Base-by-base conservation (phyloP, 805 yeast species). In the Sungouiozyma intestinalis region DNA sequence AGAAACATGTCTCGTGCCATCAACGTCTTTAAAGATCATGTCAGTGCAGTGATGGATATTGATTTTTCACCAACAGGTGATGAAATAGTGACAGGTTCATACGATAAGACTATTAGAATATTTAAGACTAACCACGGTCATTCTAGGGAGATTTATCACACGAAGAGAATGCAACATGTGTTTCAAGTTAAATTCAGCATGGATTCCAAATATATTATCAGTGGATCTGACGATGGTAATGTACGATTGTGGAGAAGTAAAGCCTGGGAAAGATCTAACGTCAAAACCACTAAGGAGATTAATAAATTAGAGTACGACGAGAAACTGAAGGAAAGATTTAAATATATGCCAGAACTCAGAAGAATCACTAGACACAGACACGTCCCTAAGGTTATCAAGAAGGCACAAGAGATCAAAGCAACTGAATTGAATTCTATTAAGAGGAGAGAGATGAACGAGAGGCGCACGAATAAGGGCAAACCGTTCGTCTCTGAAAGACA, bases 21-120 rank as follows among this genome's bases (percentile, higher is more conserved):
- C 40, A 88, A 87, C 50, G 86, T 94, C 11, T 85, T 74, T 65
- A 87, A 90, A 65, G 97, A 87, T 63, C 99, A 92, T 63, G 96
- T 90, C 33, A 81, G 94, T 38, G 96, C 97, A 0, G 94, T 92
- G 9, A 74, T 90, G 78, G 95, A 85, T 60, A 78, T 92, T 34
- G 98, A 92, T 65, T 92, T 85, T 58, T 77, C 95, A 9, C 98
- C 98, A 34, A 88, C 97, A 1, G 99, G 99, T 52, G 87, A 87
- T 59, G 97, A 90, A 64, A 67, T 92, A 29, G 97, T 87, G 4
- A 82, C 96, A 1, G 97, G 96, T 15, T 84, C 96, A 0, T 92
- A 90, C 61, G 99, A 92, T 64, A 84, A 86, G 56, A 86, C 97
- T 1, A 74, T 92, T 24, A 73, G 99, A 52, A 78, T 92, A 16